phyloP scores from a whole-genome alignment of 129 eudicot species.

The Rutidosis leptorrhynchoides region DNA sequence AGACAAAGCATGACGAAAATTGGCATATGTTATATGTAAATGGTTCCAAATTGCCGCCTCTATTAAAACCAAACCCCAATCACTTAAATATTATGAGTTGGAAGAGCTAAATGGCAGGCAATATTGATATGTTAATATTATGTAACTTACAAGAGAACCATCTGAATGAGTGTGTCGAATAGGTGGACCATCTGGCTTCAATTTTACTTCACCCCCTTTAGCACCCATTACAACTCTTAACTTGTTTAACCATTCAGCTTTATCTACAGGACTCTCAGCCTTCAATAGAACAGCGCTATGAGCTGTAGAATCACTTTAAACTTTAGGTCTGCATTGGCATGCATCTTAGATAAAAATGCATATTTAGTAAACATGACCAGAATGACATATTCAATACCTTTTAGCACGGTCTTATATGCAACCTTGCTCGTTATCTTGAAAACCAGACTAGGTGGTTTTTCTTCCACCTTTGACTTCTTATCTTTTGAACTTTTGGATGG shows the following conservation, averaged over 20 bases:
- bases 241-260: slow-evolving; percentile 85
- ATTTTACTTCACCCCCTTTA: slow-evolving; percentile 74
- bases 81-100: too few relatives aligned
- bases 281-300: slow-evolving; percentile 90
- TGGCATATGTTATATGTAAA: neutral
- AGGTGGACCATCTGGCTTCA: slow-evolving; percentile 66
- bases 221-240: slow-evolving; percentile 58
- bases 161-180: slow-evolving; percentile 91
- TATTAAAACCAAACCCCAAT: neutral
- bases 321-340: slow-evolving; percentile 24
- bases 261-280: slow-evolving; percentile 91
- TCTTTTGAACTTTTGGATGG: slow-evolving; percentile 91
- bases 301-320: slow-evolving; percentile 55
- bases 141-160: slow-evolving; percentile 92
- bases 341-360: slow-evolving; percentile 23
- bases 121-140: too few relatives aligned
- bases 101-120: neutral
- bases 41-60: neutral
- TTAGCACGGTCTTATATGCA: slow-evolving; percentile 89
- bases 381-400: slow-evolving; percentile 46
- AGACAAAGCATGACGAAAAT: neutral
- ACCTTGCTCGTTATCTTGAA: slow-evolving; percentile 89
- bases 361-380: neutral
- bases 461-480: slow-evolving; percentile 82
- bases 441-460: slow-evolving; percentile 63